A percentile compares a stretch with the other conserved stretches of the same genome.
Evolutionary conservation across 164 flowering plant species (phyloP).

Genomic region (Kalanchoe fedtschenkoi): DNA sequence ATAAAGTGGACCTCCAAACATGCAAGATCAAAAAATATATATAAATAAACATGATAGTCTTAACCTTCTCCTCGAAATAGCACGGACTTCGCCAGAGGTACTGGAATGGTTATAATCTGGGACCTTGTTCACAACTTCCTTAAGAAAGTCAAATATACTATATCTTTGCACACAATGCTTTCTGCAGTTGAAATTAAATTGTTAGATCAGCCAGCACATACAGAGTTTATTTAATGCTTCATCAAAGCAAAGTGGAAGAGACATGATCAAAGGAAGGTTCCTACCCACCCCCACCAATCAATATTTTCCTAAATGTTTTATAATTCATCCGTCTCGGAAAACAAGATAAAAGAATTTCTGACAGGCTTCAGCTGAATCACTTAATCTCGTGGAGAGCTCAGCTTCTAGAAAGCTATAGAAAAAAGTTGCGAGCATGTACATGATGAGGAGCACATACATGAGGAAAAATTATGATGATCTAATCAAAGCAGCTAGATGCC

Average conservation of each 20-base stretch:
- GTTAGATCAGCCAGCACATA: not conserved
- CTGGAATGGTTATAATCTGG: slow-evolving; percentile 88
- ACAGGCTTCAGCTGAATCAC: not conserved
- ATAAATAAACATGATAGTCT: not conserved
- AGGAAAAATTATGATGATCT: not conserved
- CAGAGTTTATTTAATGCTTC: not conserved
- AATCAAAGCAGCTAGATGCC: not conserved
- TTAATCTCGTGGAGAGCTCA: not conserved
- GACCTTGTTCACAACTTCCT: slow-evolving; percentile 84
- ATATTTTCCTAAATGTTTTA: too few species aligned
- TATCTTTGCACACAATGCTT: slow-evolving; percentile 85
- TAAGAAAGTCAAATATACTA: slow-evolving; percentile 88
- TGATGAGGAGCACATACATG: not conserved
- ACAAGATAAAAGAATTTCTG: not conserved
- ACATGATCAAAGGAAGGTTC: too few species aligned
- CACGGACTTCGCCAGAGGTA: slow-evolving; percentile 51
- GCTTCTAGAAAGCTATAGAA: not conserved
- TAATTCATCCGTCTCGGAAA: too few species aligned
- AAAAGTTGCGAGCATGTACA: not conserved
- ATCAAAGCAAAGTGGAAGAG: not conserved
- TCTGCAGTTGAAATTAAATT: slow-evolving; percentile 22
- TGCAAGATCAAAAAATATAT: not conserved
- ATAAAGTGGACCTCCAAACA: not conserved
- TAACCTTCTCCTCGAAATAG: slow-evolving; percentile 50
- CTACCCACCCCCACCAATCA: too few species aligned